These are phyloP conservation scores for Rhizoclosmatium sp. DNA, from an alignment of 192 early-diverging fungal genomes.

Conservation along the genomic window DNA sequence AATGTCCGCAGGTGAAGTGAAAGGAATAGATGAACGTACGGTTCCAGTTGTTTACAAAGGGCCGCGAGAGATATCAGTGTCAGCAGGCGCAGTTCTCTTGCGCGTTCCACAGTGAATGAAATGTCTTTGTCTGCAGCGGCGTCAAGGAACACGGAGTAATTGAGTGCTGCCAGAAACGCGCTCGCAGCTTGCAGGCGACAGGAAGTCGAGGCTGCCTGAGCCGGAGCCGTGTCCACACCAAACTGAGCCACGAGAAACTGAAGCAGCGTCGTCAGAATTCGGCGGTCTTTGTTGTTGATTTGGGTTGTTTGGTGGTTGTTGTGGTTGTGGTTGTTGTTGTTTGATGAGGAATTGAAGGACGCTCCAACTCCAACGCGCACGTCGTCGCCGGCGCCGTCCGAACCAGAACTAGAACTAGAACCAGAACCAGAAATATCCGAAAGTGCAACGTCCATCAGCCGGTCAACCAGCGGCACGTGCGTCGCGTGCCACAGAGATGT, in stretches of 20 bases:
- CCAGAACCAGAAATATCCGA: background rate
- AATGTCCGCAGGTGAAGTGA: background rate
- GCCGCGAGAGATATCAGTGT: background rate
- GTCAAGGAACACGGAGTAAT: slow-evolving; percentile 23
- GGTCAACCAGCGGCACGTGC: slow-evolving; percentile 21
- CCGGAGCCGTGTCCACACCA: background rate
- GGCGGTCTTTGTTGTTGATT: background rate
- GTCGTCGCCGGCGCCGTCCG: background rate
- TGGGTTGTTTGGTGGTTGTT: background rate
- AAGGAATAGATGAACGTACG: background rate
- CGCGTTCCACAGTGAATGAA: background rate
- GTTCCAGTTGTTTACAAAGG: slow-evolving; percentile 5
- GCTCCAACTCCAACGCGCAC: background rate
- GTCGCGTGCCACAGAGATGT: slow-evolving; percentile 11
- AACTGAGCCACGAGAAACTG: slow-evolving; percentile 29
- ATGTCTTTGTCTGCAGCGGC: background rate
- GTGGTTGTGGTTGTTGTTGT: too few species aligned
- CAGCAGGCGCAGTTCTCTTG: slow-evolving; percentile 16
- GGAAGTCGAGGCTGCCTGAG: background rate
- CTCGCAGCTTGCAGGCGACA: slow-evolving; percentile 11
- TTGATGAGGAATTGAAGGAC: background rate
- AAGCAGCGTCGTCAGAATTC: slow-evolving; percentile 9
- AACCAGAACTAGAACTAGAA: background rate
- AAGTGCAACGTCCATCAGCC: slow-evolving; percentile 16
- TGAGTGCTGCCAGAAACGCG: slow-evolving; percentile 4